These are phyloP conservation scores for Fusarium fujikuroi DNA, from an alignment of 2,329 filamentous ascomycete genomes.

Conservation along the genomic window DNA sequence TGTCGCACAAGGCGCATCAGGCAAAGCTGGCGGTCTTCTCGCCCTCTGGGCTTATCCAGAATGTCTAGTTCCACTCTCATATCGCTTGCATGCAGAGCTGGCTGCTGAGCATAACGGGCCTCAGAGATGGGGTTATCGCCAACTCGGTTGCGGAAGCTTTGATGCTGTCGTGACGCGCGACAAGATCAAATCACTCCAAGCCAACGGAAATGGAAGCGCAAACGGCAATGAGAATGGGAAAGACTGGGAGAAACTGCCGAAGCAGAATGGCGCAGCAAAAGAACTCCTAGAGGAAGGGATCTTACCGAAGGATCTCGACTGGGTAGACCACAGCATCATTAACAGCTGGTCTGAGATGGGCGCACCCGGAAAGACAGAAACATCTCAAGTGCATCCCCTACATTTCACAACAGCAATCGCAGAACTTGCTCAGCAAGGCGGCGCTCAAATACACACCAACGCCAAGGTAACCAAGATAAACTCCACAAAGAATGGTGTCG, in stretches of 20 bases:
- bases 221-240: conserved; percentile 49
- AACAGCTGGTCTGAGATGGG: conserved; percentile 86
- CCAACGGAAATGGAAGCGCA: conserved; percentile 25
- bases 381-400: conserved; percentile 92
- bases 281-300: conserved; percentile 64
- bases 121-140: conserved; percentile 86
- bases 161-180: conserved; percentile 52
- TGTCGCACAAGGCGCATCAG: conserved; percentile 91
- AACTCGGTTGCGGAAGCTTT: conserved; percentile 76
- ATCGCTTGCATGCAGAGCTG: conserved; percentile 82
- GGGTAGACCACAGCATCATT: conserved; percentile 77
- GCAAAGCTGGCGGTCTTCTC: conserved; percentile 92
- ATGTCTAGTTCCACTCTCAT: conserved; percentile 86
- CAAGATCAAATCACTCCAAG: conserved; percentile 48
- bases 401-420: conserved; percentile 91
- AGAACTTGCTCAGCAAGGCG: conserved; percentile 75
- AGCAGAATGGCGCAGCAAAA: conserved; percentile 63
- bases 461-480: conserved; percentile 75
- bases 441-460: conserved; percentile 74
- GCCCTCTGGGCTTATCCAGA: conserved; percentile 91
- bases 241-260: conserved; percentile 70
- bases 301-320: conserved; percentile 83
- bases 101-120: conserved; percentile 85
- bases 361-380: conserved; percentile 72
- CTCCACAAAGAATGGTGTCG: conserved; percentile 62